These are phyloP conservation scores for Metschnikowia cerradonensis DNA, from an alignment of 805 yeast species.

Conservation along the genomic window DNA sequence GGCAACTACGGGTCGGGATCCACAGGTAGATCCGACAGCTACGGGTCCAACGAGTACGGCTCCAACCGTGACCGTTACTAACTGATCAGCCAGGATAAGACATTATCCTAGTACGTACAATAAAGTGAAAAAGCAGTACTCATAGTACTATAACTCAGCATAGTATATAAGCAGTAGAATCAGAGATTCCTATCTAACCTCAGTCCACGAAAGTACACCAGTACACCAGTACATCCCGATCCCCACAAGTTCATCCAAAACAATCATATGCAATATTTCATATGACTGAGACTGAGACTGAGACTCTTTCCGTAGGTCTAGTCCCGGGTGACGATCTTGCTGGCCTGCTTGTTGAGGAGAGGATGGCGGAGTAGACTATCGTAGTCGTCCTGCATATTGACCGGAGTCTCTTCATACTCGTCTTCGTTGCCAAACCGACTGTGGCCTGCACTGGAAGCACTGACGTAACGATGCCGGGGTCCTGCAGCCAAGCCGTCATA, in stretches of 20 bases:
- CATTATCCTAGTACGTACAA: no score
- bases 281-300: no score
- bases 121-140: no score
- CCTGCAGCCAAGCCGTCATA: neutral
- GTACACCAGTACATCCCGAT: no score
- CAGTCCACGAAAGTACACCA: no score
- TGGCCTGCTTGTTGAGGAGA: constrained; percentile 33
- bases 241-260: no score
- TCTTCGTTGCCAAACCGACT: neutral
- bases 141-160: no score
- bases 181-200: no score
- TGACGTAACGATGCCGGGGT: neutral
- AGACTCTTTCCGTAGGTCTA: neutral
- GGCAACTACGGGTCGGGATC: constrained; percentile 16
- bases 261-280: no score
- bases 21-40: neutral
- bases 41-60: neutral
- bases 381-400: neutral
- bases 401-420: neutral
- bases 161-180: no score
- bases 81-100: no score
- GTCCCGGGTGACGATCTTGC: neutral
- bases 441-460: neutral
- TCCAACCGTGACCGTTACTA: neutral
- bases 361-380: constrained; percentile 18